Conservation (phyloP, 2,329 filamentous ascomycete species). For the Pyricularia sp. region DNA sequence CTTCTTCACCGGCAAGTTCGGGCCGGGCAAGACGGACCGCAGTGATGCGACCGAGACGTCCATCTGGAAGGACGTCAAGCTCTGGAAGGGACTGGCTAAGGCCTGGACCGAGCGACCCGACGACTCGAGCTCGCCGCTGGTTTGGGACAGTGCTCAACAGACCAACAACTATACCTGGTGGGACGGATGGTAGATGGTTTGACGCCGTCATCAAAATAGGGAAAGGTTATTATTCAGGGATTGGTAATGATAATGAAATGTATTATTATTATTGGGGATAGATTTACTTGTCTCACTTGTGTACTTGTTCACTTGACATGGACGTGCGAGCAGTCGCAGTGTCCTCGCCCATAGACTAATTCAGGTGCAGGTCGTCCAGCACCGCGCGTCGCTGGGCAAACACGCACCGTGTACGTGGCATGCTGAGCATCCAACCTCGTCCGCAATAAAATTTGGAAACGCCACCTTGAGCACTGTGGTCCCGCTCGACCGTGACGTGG, state of each 20-base stretch:
- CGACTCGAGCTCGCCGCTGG: background rate
- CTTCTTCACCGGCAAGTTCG: background rate
- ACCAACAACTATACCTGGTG: conserved; percentile 1
- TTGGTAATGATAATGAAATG: background rate
- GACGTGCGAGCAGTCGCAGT: no score
- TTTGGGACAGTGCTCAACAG: background rate
- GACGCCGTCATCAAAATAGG: background rate
- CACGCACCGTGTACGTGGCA: no score
- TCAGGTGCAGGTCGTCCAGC: no score
- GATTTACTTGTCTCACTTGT: background rate
- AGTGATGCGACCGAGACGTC: background rate
- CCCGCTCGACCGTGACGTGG: no score
- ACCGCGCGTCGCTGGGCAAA: no score
- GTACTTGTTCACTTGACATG: no score
- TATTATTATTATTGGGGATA: background rate
- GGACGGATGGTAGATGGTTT: background rate
- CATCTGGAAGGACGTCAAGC: background rate
- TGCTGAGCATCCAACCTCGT: no score
- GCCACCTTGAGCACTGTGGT: no score
- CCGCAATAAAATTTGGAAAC: no score
- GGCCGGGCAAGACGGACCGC: background rate
- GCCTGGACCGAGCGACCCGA: background rate
- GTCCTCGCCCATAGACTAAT: no score
- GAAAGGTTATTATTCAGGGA: background rate
- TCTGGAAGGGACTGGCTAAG: conserved; percentile 3